phyloP scores from a whole-genome alignment of 805 yeast species.

The Yarrowia keelungensis region DNA sequence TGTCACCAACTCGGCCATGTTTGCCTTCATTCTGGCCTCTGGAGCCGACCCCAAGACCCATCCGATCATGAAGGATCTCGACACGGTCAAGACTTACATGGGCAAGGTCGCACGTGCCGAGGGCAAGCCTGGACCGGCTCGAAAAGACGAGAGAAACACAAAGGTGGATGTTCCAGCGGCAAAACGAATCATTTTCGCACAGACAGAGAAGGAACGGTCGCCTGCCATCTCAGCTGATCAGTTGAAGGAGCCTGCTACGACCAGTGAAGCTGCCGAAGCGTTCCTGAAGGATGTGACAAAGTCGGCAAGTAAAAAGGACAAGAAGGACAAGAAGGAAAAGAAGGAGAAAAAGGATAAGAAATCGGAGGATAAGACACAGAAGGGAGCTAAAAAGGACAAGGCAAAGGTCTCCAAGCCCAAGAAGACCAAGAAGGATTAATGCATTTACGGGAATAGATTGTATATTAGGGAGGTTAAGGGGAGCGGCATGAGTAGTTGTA shows the following conservation, averaged over 20 bases:
- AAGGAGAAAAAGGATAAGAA: conserved; percentile 30
- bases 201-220: not conserved
- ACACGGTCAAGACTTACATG: conserved; percentile 72
- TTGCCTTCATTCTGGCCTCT: conserved; percentile 57
- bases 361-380: not conserved
- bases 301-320: conserved; percentile 6
- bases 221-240: conserved; percentile 20
- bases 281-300: conserved; percentile 28
- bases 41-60: conserved; percentile 66
- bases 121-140: conserved; percentile 16
- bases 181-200: conserved; percentile 30
- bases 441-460: conserved; percentile 1
- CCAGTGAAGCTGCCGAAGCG: conserved; percentile 30
- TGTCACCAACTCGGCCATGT: conserved; percentile 43
- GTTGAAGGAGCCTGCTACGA: conserved; percentile 8
- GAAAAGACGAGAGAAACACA: conserved; percentile 29
- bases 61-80: conserved; percentile 69
- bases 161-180: conserved; percentile 29
- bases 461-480: no score
- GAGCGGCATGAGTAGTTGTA: not conserved
- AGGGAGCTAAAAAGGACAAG: conserved; percentile 15
- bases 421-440: conserved; percentile 8
- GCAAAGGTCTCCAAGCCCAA: conserved; percentile 19
- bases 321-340: conserved; percentile 34
- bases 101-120: conserved; percentile 56